A percentile compares a stretch with the other conserved stretches of the same genome.
These are phyloP conservation scores for Pseudoneurospora amorphoporcata DNA, from an alignment of 495 filamentous ascomycete species.

Conservation along the genomic window DNA sequence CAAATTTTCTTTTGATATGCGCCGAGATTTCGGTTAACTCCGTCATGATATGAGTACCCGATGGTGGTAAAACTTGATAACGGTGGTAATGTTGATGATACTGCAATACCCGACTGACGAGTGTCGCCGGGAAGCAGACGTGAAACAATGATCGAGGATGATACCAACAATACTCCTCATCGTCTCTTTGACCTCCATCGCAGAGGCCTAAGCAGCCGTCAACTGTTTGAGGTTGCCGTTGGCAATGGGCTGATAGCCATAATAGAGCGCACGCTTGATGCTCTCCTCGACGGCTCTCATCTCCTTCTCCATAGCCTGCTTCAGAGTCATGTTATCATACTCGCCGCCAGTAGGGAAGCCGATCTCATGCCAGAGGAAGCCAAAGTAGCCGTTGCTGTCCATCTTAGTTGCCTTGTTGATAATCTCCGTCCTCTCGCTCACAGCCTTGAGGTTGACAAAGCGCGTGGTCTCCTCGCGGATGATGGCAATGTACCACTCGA, in stretches of 20 bases:
- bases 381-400: conserved; percentile 26
- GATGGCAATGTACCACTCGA: conserved; percentile 44
- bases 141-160: neutral
- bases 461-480: conserved; percentile 37
- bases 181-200: neutral
- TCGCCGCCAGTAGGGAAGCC: conserved; percentile 16
- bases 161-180: neutral
- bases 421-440: conserved; percentile 23
- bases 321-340: conserved; percentile 27
- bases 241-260: neutral
- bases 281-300: conserved; percentile 29
- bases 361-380: conserved; percentile 35
- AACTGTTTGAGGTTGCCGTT: neutral
- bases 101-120: neutral
- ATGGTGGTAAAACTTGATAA: neutral
- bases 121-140: neutral
- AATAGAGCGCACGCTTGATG: conserved; percentile 20
- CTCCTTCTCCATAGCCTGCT: conserved; percentile 24
- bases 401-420: conserved; percentile 16
- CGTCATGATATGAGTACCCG: neutral
- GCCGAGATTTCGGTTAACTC: neutral
- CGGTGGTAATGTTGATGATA: neutral
- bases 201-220: neutral
- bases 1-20: neutral
- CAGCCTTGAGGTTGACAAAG: conserved; percentile 6